Evolutionary conservation across 352 stramenopile genomes (phyloP), one percentile per base, ranked within the genome.

Genomic region (Albugo laibachii): DNA sequence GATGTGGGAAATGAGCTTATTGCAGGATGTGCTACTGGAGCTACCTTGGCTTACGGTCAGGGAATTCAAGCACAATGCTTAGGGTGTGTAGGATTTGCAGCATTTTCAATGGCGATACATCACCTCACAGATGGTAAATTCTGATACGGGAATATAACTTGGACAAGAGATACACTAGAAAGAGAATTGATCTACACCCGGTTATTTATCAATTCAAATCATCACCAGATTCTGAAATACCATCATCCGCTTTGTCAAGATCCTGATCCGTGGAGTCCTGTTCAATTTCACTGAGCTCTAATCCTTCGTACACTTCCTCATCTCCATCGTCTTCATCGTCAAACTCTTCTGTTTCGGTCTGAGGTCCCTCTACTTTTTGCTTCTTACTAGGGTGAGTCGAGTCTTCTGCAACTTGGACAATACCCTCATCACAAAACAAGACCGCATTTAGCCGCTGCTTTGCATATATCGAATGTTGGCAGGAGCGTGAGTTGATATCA

Each of bases 1-100:
- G 93, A 98, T 59, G 83, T 97, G 39, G 92, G 83, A 56, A 98
- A 97, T 65, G 75, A 86, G 16, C 72, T 97, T 19, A 61, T 92
- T 27, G 91, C 83, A 31, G 93, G 93, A 42, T 98, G 93, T 58
- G 81, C 94, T n/a, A 97, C 93, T 4, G 93, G 93, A 21, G 93
- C 87, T 5, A 89, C 87, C 2, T 65, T 98, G 37, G 89, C 95
- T 40, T 86, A 88, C 31, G 94, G 93, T 18, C 74, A 94, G 48
- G 93, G 93, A 15, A 80, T 86, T 15, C 81, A 95, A 56, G 88
- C 87, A 8, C 88, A 94, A 54, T 94, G 83, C 54, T 56, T 96
- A 13, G 89, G 89, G 31, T 98, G 93, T 67, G 87, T 69, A 53
- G 82, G 83, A 53, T 94, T 96, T 57, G 85, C 85, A 6, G 80